A percentile compares a stretch with the other conserved stretches of the same genome.
These are phyloP conservation scores for Bromus sterilis DNA, from an alignment of 176 grass and related monocot species.

Conservation along the genomic window DNA sequence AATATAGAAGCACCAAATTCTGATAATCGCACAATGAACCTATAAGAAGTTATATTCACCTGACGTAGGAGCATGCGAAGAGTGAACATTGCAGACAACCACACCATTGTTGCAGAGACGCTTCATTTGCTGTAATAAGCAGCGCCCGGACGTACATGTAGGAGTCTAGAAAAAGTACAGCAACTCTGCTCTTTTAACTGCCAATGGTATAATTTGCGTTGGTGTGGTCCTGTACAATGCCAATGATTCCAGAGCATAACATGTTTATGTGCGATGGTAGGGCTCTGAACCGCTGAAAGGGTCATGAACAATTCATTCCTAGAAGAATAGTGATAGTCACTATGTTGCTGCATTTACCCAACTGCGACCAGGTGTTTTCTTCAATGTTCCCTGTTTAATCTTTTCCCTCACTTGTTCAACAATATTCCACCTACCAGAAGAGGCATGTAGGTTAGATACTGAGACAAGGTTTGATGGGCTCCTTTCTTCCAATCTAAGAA, in stretches of 20 bases:
- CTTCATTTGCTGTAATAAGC: background rate
- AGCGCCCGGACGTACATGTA: background rate
- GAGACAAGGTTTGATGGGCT: constrained; percentile 53
- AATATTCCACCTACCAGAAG: constrained; percentile 53
- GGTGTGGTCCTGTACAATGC: background rate
- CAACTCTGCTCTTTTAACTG: background rate
- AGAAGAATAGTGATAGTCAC: background rate
- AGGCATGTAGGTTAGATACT: constrained; percentile 58
- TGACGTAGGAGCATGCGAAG: background rate
- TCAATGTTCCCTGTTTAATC: constrained; percentile 37
- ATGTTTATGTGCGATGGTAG: background rate
- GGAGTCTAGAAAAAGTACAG: background rate
- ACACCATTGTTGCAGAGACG: background rate
- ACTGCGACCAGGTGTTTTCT: constrained; percentile 49
- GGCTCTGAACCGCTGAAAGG: background rate
- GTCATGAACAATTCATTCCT: background rate
- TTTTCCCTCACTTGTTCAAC: constrained; percentile 51
- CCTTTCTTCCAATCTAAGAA: constrained; percentile 41
- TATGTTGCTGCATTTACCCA: constrained; percentile 36
- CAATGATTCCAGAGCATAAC: background rate
- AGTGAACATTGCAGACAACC: background rate
- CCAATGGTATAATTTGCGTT: background rate
- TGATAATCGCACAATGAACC: background rate
- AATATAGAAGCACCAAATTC: background rate
- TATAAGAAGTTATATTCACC: constrained; percentile 19